These are phyloP conservation scores for Torulaspora gathmanii DNA, from an alignment of 805 yeast genomes.

Conservation along the genomic window DNA sequence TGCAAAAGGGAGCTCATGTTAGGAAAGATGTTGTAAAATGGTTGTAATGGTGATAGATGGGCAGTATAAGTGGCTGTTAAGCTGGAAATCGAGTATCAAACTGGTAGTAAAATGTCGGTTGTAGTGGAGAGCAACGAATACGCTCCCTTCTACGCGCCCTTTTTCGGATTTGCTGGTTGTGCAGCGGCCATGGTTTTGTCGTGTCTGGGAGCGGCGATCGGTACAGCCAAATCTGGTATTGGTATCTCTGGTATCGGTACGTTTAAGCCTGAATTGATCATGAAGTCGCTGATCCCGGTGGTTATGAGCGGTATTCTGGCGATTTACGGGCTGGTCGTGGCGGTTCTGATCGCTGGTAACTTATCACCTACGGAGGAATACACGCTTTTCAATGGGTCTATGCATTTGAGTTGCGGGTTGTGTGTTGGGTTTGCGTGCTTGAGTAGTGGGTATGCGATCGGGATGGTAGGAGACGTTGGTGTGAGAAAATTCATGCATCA, in stretches of 20 bases:
- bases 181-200: slow-evolving; percentile 86
- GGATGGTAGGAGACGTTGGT: slow-evolving; percentile 91
- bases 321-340: slow-evolving; percentile 94
- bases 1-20: slow-evolving; percentile 1
- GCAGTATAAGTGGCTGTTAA: not conserved
- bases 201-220: slow-evolving; percentile 98
- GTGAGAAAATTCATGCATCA: slow-evolving; percentile 85
- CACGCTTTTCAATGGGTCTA: slow-evolving; percentile 90
- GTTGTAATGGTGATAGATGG: not conserved
- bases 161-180: slow-evolving; percentile 97
- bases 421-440: slow-evolving; percentile 95
- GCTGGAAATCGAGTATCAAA: not conserved
- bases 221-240: slow-evolving; percentile 96
- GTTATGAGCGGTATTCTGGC: slow-evolving; percentile 97
- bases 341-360: slow-evolving; percentile 91
- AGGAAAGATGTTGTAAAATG: not conserved
- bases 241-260: slow-evolving; percentile 99
- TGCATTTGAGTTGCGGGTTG: slow-evolving; percentile 95
- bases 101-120: slow-evolving; percentile 11
- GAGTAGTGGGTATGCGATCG: slow-evolving; percentile 95
- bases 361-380: slow-evolving; percentile 73
- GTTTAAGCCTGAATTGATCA: slow-evolving; percentile 92
- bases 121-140: slow-evolving; percentile 50
- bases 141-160: slow-evolving; percentile 91
- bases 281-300: slow-evolving; percentile 94